Evolutionary conservation across 83 land plant genomes (phyloP), one percentile per base, ranked within the genome.

Genomic region (Picea mariana): DNA sequence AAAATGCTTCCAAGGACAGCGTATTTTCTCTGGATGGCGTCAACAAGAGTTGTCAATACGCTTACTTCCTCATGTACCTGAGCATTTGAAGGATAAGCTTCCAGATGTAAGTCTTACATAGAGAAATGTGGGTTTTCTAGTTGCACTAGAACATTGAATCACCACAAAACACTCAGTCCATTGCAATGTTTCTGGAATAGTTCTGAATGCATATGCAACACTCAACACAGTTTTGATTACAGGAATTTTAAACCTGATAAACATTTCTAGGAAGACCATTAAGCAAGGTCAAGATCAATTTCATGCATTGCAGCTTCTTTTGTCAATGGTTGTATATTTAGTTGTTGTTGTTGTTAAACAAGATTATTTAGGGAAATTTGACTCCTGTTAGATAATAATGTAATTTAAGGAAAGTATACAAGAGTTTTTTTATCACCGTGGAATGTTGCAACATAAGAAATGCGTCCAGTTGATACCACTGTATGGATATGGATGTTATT

Each of bases 11-110:
- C 47, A 67, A 76, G 93, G 93, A 31, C 84, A 79, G 20, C 87
- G 85, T 49, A 78, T 94, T 60, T 85, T 94, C 81, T 67, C 87
- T 23, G 95, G 93, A n/a, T 80, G 89, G 84, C 92, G 93, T 67
- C 95, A 86, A 66, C 90, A 91, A 79, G 93, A 94, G 77, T 79
- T 94, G 6, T 17, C 89, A 6, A 86, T 84, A 40, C 90, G 97
- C 44, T 65, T 92, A 71, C 66, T 79, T 26, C 81, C 85, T 24
- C 83, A 80, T 11, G 64, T 89, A 12, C 76, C 95, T 11, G 85
- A 89, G 68, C 84, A 84, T 73, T 79, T 15, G 15, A 81, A 83
- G 72, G 84, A 78, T 13, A 27, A 82, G 58, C 63, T 91, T 34
- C 34, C 81, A 67, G 89, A 89, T 93, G 97, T 92, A 89, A 71